Evolutionary conservation across 371 early-diverging fungal species (phyloP).

Genomic region (Mucor irregularis): DNA sequence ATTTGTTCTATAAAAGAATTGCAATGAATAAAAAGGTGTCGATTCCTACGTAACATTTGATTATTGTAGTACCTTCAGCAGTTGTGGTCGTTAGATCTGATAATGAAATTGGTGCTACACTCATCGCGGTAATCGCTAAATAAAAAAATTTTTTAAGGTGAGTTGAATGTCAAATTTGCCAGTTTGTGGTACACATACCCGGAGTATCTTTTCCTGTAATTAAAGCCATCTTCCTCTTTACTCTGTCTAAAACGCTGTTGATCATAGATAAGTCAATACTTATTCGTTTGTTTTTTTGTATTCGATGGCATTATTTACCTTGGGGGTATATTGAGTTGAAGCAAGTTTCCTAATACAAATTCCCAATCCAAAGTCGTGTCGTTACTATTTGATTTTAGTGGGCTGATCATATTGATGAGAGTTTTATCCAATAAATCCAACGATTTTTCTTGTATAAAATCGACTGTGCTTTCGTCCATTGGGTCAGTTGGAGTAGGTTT

Average conservation of each 20-base stretch:
- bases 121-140: constrained; percentile 4
- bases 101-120: constrained; percentile 2
- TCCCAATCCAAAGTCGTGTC: constrained; percentile 1
- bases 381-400: neutral
- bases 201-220: neutral
- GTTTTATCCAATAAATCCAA: neutral
- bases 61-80: constrained; percentile 5
- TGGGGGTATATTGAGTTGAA: neutral
- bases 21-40: neutral
- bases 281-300: neutral
- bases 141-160: neutral
- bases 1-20: constrained; percentile 3
- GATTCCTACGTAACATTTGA: too few relatives aligned
- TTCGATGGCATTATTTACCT: neutral
- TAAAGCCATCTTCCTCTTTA: constrained; percentile 1
- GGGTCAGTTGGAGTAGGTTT: neutral
- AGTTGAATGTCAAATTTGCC: neutral
- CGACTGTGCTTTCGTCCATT: neutral
- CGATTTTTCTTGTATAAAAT: neutral
- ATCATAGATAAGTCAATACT: neutral
- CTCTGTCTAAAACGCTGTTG: constrained; percentile 3
- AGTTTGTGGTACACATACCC: neutral
- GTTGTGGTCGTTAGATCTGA: constrained; percentile 10
- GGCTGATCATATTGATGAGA: neutral
- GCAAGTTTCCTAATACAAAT: neutral